phyloP scores from a whole-genome alignment of 768 basidiomycete species.

The Tricholomella constricta region DNA sequence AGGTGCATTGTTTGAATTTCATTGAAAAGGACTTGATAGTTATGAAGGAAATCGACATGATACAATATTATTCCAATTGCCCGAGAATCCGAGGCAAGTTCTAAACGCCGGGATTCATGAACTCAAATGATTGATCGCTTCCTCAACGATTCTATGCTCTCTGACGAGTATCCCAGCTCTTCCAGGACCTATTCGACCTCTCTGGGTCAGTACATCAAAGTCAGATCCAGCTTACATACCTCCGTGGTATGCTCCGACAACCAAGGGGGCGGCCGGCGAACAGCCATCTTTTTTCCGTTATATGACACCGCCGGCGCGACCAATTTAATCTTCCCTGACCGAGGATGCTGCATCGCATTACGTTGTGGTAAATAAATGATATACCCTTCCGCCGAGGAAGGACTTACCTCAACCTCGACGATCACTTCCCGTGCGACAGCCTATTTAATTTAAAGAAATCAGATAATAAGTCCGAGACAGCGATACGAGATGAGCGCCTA shows the following conservation, averaged over 20 bases:
- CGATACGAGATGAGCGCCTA: conserved; percentile 8
- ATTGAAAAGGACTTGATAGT: no score
- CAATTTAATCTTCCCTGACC: conserved; percentile 75
- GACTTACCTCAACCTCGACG: conserved; percentile 75
- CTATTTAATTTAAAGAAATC: conserved; percentile 36
- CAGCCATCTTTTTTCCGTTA: conserved; percentile 76
- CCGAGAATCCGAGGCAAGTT: no score
- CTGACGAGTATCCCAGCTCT: conserved; percentile 33
- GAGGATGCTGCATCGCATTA: conserved; percentile 55
- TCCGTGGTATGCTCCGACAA: conserved; percentile 82
- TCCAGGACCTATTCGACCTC: conserved; percentile 23
- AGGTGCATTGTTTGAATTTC: no score
- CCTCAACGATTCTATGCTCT: conserved; percentile 18
- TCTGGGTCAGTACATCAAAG: not conserved
- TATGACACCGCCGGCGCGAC: conserved; percentile 82
- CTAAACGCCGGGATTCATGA: not conserved
- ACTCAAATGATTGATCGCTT: conserved; percentile 18
- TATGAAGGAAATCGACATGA: no score
- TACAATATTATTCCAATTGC: no score
- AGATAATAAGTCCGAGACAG: not conserved
- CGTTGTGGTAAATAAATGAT: conserved; percentile 13
- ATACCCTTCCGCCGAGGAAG: conserved; percentile 31
- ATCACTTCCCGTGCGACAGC: conserved; percentile 75
- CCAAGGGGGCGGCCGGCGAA: conserved; percentile 82
- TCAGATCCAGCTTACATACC: conserved; percentile 36